Percentiles rank a stretch among this genome's conserved stretches.
Conservation (phyloP, 2,329 filamentous ascomycete genomes). For the Fusarium robinianum region DNA sequence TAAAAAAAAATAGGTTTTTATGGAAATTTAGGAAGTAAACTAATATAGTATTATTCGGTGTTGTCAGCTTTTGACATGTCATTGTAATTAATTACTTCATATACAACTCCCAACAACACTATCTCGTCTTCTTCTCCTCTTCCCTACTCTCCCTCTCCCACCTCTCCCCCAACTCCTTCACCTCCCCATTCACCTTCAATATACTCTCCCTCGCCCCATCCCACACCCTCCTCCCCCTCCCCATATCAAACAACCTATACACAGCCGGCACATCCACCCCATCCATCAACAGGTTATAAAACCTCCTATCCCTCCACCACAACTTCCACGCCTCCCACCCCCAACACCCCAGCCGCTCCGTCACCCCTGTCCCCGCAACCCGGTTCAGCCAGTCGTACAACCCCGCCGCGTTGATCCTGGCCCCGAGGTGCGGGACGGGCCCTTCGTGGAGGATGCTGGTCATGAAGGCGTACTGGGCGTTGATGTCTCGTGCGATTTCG, state of each 20-base stretch:
- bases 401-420: slow-evolving; percentile 24
- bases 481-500: slow-evolving; percentile 37
- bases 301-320: slow-evolving; percentile 47
- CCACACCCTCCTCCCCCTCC: slow-evolving; percentile 46
- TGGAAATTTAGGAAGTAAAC: no score
- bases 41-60: no score
- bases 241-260: slow-evolving; percentile 49
- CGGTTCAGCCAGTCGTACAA: slow-evolving; percentile 46
- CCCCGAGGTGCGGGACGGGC: slow-evolving; percentile 34
- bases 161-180: slow-evolving; percentile 23
- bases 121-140: slow-evolving; percentile 31
- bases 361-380: slow-evolving; percentile 49
- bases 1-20: no score
- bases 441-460: slow-evolving; percentile 30
- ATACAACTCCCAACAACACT: background rate
- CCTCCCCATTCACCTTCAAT: slow-evolving; percentile 33
- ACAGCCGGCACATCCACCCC: slow-evolving; percentile 45
- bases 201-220: slow-evolving; percentile 43
- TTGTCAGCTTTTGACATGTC: no score
- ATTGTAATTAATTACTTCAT: no score
- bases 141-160: slow-evolving; percentile 30
- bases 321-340: slow-evolving; percentile 48
- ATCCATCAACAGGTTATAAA: slow-evolving; percentile 48
- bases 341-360: slow-evolving; percentile 45
- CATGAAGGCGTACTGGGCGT: slow-evolving; percentile 35